Base-by-base conservation (phyloP, 768 basidiomycete genomes). In the Pulveroboletus ravenelii region DNA sequence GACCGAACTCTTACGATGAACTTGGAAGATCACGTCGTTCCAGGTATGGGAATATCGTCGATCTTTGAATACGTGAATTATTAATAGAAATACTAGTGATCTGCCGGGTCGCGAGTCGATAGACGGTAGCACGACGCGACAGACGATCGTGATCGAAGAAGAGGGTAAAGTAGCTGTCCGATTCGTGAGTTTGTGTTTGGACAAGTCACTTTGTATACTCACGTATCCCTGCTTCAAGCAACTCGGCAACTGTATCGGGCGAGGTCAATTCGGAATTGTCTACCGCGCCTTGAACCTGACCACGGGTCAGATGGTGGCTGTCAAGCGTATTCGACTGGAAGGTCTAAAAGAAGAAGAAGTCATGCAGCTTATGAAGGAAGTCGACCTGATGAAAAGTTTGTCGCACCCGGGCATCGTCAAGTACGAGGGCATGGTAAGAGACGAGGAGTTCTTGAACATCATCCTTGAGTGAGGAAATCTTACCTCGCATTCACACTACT, bases 221-320 rank as follows among this genome's bases (percentile, higher is more conserved):
- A 58, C 23, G 39, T 35, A 38, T 35, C 45, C 32, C 36, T 17
- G 10, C 39, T 48, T 57, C 29, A 63, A 97, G 95, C 93, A 95
- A 93, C 77, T 99, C 17, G 95, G 95, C 29, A 94, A 96, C 69
- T 94, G 92, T 66, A 95, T 99, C 56, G 95, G 95, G 2, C 84
- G 89, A 43, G 95, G 95, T 8, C 95, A 98, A 72, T 98, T 97
- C 67, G 95, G 95, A 27, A 82, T 93, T 9, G 95, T 98, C 6
- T 97, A 95, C 67, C 83, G 92, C 13, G 94, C 95, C 12, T 76
- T 99, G 51, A 94, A 99, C 66, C 72, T 97, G 66, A 87, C 87
- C 55, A 93, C 88, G 1, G 95, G 95, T 14, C 90, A 95, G 68
- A 95, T 91, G 82, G 93, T 95, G n/a, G 95, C 95, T n/a, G 92